Base-by-base conservation (phyloP, 2,329 filamentous ascomycete species). In the Xylaria sp. region DNA sequence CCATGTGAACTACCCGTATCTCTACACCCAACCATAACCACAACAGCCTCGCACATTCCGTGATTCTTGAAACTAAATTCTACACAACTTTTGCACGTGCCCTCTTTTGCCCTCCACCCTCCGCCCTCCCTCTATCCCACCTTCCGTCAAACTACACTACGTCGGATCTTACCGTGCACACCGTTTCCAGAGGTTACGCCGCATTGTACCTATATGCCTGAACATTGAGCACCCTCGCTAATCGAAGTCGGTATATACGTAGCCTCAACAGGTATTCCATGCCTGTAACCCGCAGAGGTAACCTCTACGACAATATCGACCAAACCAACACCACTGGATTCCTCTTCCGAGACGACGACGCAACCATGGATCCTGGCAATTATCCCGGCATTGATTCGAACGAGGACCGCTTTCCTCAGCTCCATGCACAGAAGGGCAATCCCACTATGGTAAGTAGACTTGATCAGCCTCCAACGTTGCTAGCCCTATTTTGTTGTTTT, bases 201-300 rank as follows among this genome's bases (percentile, higher is more conserved):
- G 41, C 46, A 28, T 50, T 59, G 46, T 46, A 52, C 34, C 28
- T 48, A 25, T 50, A 6, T 15, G 34, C 8, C 20, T 55, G 13
- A 44, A 34, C 32, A n/a, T 54, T 41, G 6, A n/a, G 25, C 13
- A 15, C 57, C 44, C 32, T 59, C 39, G 62, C 74, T 77, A 65
- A 76, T 66, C 46, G 48, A 48, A 34, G 63, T 61, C 63, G n/a
- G 37, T 41, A 50, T 34, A 64, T 64, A 70, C 72, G 75, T 75
- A 97, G 93, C 74, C 86, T 91, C 70, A 97, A 97, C 80, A 92
- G 95, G 73, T 97, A 97, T 81, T 98, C 95, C 4, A 94, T 98
- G 92, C 95, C 95, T 39, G 92, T 95, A 61, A 93, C 92, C 57
- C 87, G 88, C 69, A 89, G 90, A 73, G 88, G 91, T 73, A 89